phyloP scores from a whole-genome alignment of 352 stramenopile species.

The Hyaloperonospora arabidopsidis region DNA sequence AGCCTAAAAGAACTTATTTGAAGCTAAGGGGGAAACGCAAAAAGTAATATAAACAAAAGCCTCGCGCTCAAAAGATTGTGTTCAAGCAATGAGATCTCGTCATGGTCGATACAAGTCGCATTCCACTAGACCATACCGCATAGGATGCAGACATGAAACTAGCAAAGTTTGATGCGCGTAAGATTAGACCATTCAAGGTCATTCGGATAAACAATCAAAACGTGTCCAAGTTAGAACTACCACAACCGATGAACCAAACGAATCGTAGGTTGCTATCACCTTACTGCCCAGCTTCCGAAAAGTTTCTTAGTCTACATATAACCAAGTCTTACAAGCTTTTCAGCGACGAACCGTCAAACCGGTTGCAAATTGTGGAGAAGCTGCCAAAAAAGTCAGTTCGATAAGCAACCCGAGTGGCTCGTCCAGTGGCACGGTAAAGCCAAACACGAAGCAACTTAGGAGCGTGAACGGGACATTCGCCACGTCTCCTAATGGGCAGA shows the following conservation, averaged over 20 bases:
- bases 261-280: not conserved
- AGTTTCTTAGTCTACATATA: not conserved
- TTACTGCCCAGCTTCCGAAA: not conserved
- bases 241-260: not conserved
- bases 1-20: not conserved
- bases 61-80: not conserved
- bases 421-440: not conserved
- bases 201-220: not conserved
- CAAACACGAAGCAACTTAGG: not conserved
- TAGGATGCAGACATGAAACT: not conserved
- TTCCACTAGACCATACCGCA: not conserved
- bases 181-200: not conserved
- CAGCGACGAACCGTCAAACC: conserved; percentile 3
- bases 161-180: not conserved
- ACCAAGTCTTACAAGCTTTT: not conserved
- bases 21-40: not conserved
- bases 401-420: not conserved
- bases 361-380: conserved; percentile 39
- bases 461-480: not conserved
- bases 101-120: not conserved
- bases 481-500: not conserved
- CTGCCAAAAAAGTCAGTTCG: not conserved
- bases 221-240: not conserved
- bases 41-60: not conserved
- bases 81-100: not conserved